A percentile compares a stretch with the other conserved stretches of the same genome.
Conservation (phyloP, 495 filamentous ascomycete genomes). For the Evernia prunastri region DNA sequence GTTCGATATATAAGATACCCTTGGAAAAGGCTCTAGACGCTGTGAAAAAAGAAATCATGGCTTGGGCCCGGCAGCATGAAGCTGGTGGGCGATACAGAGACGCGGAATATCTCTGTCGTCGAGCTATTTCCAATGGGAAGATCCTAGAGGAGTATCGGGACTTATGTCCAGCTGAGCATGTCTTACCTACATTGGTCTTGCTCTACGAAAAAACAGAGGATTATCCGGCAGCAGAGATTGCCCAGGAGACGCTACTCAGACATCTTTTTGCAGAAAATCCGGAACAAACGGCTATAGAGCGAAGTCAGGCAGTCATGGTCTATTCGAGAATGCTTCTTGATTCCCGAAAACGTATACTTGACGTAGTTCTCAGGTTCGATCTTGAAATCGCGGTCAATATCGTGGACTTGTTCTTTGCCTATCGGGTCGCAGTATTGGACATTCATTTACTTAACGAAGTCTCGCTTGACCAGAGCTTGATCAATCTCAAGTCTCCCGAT, state of each 20-base stretch:
- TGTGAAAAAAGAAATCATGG: not conserved
- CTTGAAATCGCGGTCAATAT: not conserved
- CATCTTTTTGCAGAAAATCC: not conserved
- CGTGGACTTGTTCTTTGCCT: not conserved
- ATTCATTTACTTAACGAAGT: not conserved
- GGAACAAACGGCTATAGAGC: not conserved
- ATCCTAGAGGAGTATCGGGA: not conserved
- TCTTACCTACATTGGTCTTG: not conserved
- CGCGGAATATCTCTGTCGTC: slow-evolving; percentile 2
- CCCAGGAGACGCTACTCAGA: not conserved
- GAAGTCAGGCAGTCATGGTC: not conserved
- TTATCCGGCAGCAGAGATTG: slow-evolving; percentile 7
- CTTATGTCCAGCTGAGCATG: not conserved
- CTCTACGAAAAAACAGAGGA: slow-evolving; percentile 6
- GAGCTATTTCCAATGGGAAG: not conserved
- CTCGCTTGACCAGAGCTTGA: not conserved
- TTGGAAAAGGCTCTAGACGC: not conserved
- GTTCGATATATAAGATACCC: too few species aligned
- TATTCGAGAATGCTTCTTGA: not conserved
- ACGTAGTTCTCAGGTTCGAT: not conserved
- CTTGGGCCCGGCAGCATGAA: not conserved
- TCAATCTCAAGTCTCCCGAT: not conserved
- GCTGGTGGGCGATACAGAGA: slow-evolving; percentile 5
- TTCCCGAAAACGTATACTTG: not conserved
- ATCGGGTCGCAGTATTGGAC: not conserved